Evolutionary conservation across 805 yeast species (phyloP), one percentile per base, ranked within the genome.

Genomic region (Spathaspora hagerdaliae): DNA sequence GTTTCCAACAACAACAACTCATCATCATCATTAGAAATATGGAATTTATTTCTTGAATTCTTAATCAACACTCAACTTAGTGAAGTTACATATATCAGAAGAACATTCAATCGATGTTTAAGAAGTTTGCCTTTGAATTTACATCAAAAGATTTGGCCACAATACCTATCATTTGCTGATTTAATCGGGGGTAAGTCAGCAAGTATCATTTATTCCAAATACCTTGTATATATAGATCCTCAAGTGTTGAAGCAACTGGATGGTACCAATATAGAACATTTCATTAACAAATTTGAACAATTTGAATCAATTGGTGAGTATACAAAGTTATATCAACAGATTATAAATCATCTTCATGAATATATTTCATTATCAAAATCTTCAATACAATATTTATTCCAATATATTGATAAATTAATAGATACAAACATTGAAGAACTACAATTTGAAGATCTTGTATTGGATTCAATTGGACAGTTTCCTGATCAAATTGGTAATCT

Each of bases 401-500:
- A 73, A 13, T 75, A 74, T 54, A 58, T 75, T 5, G 79, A 76
- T 27, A 45, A 67, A 12, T 45, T 80, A 7, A 62, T 70, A 12
- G 41, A 44, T 12, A 33, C 31, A 7, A 33, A 31, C 1, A 12
- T n/a, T 2, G 42, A 43, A 8, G 44, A 46, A 60, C 10, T 24
- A 3, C 29, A 42, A 12, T 64, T 71, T 33, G 75, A 71, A 40
- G 49, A 49, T 0, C 62, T 48, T n/a, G 34, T 48, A 12, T 7
- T 13, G 33, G 14, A 53, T 43, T 60, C 58, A 12, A 48, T 57
- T 6, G 14, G 19, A 5, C 53, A 51, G 37, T 86, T 77, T 53
- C 82, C 89, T 0, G 88, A 83, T 52, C 88, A 84, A 53, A 58
- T 66, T 34, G 79, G 81, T 2, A 65, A 63, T 24, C 63, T 85